These are phyloP conservation scores for Penicillium ochrochloron DNA, from an alignment of 495 filamentous ascomycete species.

Conservation along the genomic window DNA sequence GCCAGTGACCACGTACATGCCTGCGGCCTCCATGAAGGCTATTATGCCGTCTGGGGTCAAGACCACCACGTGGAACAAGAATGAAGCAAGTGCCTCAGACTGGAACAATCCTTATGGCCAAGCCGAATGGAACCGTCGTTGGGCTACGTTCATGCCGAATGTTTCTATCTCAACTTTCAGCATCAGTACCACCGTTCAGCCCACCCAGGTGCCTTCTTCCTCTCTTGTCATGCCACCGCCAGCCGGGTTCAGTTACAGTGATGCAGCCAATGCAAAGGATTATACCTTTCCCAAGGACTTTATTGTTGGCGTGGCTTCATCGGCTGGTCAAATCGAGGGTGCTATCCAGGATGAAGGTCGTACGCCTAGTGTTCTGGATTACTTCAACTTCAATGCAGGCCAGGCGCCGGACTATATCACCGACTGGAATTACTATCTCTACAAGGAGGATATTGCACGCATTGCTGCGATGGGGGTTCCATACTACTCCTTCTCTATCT, in stretches of 20 bases:
- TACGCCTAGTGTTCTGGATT: constrained; percentile 2
- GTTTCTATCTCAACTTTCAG: constrained; percentile 10
- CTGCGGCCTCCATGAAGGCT: neutral
- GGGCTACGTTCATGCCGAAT: constrained; percentile 13
- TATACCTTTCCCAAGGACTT: constrained; percentile 2
- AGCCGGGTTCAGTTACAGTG: neutral
- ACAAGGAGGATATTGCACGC: neutral
- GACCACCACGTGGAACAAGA: constrained; percentile 14
- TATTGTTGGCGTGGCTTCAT: neutral
- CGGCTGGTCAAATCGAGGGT: neutral
- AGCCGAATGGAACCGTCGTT: constrained; percentile 11
- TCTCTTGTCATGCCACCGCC: constrained; percentile 2
- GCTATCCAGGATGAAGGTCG: constrained; percentile 3
- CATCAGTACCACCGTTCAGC: neutral
- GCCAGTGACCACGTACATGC: constrained; percentile 1
- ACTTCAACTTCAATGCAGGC: constrained; percentile 2
- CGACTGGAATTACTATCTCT: constrained; percentile 4
- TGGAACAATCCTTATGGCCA: constrained; percentile 14
- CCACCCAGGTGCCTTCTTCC: neutral
- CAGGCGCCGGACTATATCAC: neutral
- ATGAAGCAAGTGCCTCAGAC: constrained; percentile 10
- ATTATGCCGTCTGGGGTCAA: neutral
- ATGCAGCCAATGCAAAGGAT: neutral
- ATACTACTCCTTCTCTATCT: constrained; percentile 1
- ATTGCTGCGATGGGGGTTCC: neutral